Base-by-base conservation (phyloP, 2,329 filamentous ascomycete species). In the Aspergillus pseudotamarii region DNA sequence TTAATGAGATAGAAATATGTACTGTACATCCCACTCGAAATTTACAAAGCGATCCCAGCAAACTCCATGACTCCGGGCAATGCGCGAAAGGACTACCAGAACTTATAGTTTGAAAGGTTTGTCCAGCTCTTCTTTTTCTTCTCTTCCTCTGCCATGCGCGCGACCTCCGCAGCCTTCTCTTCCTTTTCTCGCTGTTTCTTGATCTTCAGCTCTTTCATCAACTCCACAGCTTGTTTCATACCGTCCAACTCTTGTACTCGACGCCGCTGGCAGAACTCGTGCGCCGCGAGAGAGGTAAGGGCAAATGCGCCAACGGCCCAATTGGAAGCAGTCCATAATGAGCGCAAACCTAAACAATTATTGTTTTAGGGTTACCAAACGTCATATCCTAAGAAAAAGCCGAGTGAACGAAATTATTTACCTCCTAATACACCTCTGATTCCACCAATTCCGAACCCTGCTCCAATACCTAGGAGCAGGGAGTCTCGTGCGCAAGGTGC, bases 271-370 rank as follows among this genome's bases (percentile, higher is more conserved):
- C 94, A 98, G 73, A 91, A 93, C 79, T 97, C 92, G 79, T 93
- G 95, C 57, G 90, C 89, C 34, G 85, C 84, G 54, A 91, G 82
- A n/a, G 91, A 89, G 8, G 86, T 86, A 23, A 90, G 75, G 28
- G 89, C 83, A 76, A 95, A 96, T 41, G 88, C 84, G 8, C 89
- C 91, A 6, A 95, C 93, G 0, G 93, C 93, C 91, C 92, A 96
- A 73, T 96, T 96, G 41, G 90, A 89, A 1, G 91, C 88, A 71
- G 86, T 87, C 61, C 85, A 85, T 64, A 93, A 79, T 21, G 85
- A 83, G 48, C 85, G 88, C 86, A 73, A 38, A 38, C 75, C 73
- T 75, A 62, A 59, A 59, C 61, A 59, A 36, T 11, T 8, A 19
- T 54, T 28, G 11, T 14, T 23, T 48, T 38, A 46, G 46, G 11